These are phyloP conservation scores for Gossypium armourianum DNA, from an alignment of 441 rosid genomes.

Conservation along the genomic window DNA sequence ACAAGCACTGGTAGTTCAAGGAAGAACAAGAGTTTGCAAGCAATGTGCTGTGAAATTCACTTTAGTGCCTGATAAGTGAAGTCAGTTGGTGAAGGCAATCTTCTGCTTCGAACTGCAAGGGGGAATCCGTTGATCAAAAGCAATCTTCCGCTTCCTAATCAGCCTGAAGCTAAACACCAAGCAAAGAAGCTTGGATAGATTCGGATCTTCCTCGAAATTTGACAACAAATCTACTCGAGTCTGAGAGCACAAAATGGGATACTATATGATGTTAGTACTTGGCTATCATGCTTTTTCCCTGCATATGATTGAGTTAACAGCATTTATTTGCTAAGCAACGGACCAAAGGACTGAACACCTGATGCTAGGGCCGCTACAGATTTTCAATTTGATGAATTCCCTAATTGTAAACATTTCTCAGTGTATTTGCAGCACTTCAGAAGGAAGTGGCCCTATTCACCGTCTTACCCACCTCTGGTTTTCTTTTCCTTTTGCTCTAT, in stretches of 20 bases:
- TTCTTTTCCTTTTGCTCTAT: not conserved
- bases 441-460: too few species aligned
- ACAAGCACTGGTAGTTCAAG: not conserved
- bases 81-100: not conserved
- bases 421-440: too few species aligned
- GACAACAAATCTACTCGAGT: not conserved
- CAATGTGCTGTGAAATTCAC: not conserved
- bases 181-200: not conserved
- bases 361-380: not conserved
- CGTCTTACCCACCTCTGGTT: too few species aligned
- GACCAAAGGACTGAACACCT: not conserved
- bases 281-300: not conserved
- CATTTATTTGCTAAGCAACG: not conserved
- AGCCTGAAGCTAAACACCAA: not conserved
- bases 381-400: too few species aligned
- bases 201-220: not conserved
- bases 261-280: not conserved
- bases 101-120: not conserved
- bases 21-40: not conserved
- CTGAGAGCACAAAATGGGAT: not conserved
- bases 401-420: too few species aligned
- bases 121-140: not conserved
- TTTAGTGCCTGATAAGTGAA: not conserved
- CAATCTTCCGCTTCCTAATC: not conserved
- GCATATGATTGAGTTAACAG: not conserved